phyloP scores from a whole-genome alignment of 108 stramenopile genomes.

The Nitzschia sp. region DNA sequence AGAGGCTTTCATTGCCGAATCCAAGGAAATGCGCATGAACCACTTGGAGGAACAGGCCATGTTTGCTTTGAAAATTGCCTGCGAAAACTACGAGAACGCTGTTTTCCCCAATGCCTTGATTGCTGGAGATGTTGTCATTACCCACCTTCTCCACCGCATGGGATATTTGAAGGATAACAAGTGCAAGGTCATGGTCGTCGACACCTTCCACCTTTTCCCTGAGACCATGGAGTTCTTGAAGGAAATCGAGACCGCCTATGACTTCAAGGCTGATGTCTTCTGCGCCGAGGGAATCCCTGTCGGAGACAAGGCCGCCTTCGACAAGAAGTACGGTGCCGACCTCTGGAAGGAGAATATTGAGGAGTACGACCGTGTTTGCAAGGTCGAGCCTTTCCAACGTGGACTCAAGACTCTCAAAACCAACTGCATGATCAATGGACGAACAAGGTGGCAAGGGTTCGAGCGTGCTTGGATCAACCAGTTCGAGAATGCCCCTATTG shows the following conservation, averaged over 20 bases:
- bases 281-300: slow-evolving; percentile 87
- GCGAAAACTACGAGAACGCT: slow-evolving; percentile 82
- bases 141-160: slow-evolving; percentile 79
- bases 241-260: slow-evolving; percentile 85
- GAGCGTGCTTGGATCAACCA: slow-evolving; percentile 95
- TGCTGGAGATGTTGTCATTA: slow-evolving; percentile 88
- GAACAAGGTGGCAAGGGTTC: slow-evolving; percentile 95
- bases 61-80: slow-evolving; percentile 85
- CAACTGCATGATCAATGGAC: slow-evolving; percentile 97
- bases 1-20: slow-evolving; percentile 80
- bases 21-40: slow-evolving; percentile 86
- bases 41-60: slow-evolving; percentile 90
- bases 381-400: slow-evolving; percentile 97
- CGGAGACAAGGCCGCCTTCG: slow-evolving; percentile 86
- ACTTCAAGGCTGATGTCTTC: slow-evolving; percentile 93
- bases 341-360: slow-evolving; percentile 98
- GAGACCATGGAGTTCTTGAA: slow-evolving; percentile 88
- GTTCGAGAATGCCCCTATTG: slow-evolving; percentile 91
- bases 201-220: slow-evolving; percentile 96
- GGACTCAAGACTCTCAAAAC: slow-evolving; percentile 92
- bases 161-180: slow-evolving; percentile 79
- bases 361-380: slow-evolving; percentile 93
- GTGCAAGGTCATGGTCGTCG: slow-evolving; percentile 88
- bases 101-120: slow-evolving; percentile 93
- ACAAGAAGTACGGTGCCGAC: slow-evolving; percentile 90